Conservation (phyloP, 1,284 basidiomycete species). For the Melampsora americana region DNA sequence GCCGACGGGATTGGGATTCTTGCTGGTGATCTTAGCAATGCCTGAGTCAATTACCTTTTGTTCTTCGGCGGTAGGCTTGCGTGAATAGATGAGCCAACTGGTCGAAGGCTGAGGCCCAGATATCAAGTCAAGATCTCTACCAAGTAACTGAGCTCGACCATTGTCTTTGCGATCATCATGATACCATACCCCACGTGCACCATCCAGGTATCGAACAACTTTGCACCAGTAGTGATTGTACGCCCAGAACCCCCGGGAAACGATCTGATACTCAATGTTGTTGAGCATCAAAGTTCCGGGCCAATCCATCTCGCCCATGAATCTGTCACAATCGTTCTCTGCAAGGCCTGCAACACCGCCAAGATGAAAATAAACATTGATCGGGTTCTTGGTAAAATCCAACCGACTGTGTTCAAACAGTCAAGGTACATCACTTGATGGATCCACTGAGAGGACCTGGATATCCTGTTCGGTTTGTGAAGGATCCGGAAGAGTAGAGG, state of each 20-base stretch:
- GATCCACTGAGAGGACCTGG: no score
- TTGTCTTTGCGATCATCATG: neutral
- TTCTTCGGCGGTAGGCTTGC: neutral
- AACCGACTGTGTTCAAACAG: neutral
- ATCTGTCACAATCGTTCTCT: neutral
- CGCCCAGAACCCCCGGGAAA: neutral
- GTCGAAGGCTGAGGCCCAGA: neutral
- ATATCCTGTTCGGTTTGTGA: no score
- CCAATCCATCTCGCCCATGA: neutral
- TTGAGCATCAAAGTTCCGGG: neutral
- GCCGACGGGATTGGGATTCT: neutral
- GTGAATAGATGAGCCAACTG: neutral
- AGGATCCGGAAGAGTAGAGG: no score
- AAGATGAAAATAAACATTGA: neutral
- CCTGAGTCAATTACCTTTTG: neutral
- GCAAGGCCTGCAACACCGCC: neutral
- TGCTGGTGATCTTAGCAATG: neutral
- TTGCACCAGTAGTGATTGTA: neutral
- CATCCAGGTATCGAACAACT: neutral
- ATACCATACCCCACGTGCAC: neutral
- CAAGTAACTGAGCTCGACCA: neutral
- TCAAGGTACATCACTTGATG: neutral
- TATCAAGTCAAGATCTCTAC: neutral
- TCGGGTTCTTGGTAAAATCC: neutral
- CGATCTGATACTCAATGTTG: neutral